phyloP scores from a whole-genome alignment of 2,329 filamentous ascomycete genomes.

The Talaromyces sp. region DNA sequence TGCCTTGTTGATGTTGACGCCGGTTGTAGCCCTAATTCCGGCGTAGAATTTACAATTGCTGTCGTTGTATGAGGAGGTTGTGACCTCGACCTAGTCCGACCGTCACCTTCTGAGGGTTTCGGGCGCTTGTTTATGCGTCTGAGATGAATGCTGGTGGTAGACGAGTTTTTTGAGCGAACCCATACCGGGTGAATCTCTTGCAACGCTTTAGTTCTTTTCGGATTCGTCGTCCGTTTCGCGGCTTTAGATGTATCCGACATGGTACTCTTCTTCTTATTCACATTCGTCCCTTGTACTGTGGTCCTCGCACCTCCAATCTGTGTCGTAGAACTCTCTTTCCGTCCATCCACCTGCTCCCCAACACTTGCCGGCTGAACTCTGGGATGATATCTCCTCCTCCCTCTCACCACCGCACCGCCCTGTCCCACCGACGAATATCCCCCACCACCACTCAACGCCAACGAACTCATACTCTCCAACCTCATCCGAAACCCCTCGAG shows the following conservation, averaged over 20 bases:
- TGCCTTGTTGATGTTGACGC: background rate
- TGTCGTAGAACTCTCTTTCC: background rate
- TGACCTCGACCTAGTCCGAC: background rate
- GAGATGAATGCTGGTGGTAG: constrained; percentile 5
- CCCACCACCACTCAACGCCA: background rate
- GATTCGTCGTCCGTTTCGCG: background rate
- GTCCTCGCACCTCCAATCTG: background rate
- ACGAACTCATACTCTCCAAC: constrained; percentile 14
- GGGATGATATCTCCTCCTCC: background rate
- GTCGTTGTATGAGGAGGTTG: background rate
- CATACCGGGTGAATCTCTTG: constrained; percentile 13
- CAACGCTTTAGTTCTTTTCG: background rate
- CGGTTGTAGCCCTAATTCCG: background rate
- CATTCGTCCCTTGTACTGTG: background rate
- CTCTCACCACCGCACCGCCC: background rate
- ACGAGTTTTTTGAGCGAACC: constrained; percentile 18
- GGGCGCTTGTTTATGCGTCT: background rate
- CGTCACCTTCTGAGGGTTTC: background rate
- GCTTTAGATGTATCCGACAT: too few relatives aligned
- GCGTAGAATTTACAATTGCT: background rate
- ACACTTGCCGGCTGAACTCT: background rate
- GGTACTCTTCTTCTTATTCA: background rate
- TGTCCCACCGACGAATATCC: background rate
- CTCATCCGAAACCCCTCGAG: constrained; percentile 14
- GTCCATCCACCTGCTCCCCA: background rate